Evolutionary conservation across 1,284 basidiomycete species (phyloP).

Genomic region (Rhodotorula sp.): DNA sequence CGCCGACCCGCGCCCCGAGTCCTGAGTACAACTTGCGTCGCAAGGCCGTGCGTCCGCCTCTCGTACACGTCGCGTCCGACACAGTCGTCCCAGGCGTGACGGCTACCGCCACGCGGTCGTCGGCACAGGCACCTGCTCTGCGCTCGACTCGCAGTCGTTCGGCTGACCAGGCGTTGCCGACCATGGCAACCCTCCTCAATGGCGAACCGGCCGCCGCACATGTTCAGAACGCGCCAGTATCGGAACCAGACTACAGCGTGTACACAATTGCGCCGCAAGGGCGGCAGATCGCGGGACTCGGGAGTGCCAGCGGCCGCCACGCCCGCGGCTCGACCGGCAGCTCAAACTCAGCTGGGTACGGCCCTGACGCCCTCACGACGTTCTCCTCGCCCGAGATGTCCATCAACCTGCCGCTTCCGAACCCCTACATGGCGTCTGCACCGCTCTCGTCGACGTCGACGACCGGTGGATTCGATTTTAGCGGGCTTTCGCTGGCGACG

Average conservation of each 20-base stretch:
- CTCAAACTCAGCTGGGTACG: background rate
- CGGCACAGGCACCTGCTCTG: background rate
- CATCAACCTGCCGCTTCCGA: background rate
- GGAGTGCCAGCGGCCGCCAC: background rate
- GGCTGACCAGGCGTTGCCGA: conserved; percentile 16
- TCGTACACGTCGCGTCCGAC: conserved; percentile 19
- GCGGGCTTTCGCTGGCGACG: background rate
- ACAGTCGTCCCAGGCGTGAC: conserved; percentile 10
- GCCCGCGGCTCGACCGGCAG: background rate
- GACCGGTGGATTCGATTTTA: conserved; percentile 1
- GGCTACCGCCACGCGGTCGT: background rate
- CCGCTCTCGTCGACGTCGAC: background rate
- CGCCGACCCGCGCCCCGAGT: background rate
- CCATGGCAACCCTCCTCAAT: conserved; percentile 1
- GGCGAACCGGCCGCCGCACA: too few relatives aligned
- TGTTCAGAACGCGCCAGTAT: background rate
- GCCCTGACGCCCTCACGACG: background rate
- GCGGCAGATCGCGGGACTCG: background rate
- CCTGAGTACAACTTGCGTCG: conserved; percentile 3
- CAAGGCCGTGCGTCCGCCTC: conserved; percentile 6
- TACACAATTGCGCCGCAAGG: background rate
- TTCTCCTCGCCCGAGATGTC: conserved; percentile 2
- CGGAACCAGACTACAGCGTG: background rate
- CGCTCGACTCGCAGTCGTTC: conserved; percentile 14
- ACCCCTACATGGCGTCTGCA: background rate